Evolutionary conservation across 495 filamentous ascomycete genomes (phyloP).

Genomic region (Penicillium pancosmium): DNA sequence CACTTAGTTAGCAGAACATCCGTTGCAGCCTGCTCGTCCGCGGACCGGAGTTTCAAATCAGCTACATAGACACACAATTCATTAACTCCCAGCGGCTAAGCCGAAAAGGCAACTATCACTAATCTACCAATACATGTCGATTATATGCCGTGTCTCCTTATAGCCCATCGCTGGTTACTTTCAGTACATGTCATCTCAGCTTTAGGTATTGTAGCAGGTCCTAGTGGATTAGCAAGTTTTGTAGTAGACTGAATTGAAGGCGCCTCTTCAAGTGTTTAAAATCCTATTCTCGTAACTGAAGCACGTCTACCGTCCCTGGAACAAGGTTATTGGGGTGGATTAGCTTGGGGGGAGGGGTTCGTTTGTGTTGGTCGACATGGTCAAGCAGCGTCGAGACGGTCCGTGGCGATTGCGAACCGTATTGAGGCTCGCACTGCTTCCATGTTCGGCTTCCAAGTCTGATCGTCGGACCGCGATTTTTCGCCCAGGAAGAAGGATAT

Average conservation of each 20-base stretch:
- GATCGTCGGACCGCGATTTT: too few relatives aligned
- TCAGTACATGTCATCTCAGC: conserved; percentile 13
- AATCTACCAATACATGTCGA: conserved; percentile 28
- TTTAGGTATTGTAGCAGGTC: conserved; percentile 26
- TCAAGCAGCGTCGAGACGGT: too few relatives aligned
- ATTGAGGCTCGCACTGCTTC: conserved; percentile 25
- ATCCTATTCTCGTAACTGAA: conserved; percentile 3
- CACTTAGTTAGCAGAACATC: background rate
- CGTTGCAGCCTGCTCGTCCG: background rate
- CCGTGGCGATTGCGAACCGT: conserved; percentile 29
- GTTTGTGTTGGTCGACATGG: too few relatives aligned
- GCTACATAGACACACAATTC: conserved; percentile 31
- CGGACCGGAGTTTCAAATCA: background rate
- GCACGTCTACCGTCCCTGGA: conserved; percentile 19
- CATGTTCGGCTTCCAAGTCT: background rate
- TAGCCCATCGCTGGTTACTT: conserved; percentile 20
- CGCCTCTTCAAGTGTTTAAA: conserved; percentile 4
- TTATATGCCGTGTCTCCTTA: conserved; percentile 25
- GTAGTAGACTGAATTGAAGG: background rate
- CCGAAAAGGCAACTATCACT: conserved; percentile 35
- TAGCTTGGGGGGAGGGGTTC: too few relatives aligned
- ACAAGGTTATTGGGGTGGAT: conserved; percentile 16
- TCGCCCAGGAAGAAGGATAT: too few relatives aligned
- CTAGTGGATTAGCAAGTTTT: conserved; percentile 30
- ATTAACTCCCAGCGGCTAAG: conserved; percentile 35